Base-by-base conservation (phyloP, 1,139 yeast species). In the Insectozyma bohioensis region DNA sequence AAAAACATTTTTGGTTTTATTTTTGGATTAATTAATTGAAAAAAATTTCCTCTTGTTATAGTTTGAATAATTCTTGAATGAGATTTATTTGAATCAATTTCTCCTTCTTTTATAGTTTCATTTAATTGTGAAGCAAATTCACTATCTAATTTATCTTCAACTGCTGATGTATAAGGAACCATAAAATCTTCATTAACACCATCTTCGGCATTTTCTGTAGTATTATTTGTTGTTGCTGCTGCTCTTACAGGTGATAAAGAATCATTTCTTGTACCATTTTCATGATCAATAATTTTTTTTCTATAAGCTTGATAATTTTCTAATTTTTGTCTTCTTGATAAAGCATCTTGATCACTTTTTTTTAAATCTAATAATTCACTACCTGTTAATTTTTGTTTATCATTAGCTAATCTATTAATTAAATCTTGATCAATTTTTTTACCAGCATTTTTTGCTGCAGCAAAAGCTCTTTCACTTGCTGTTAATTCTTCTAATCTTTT, bases 101-200 rank as follows among this genome's bases (percentile, higher is more conserved):
- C 79, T 21, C 87, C 75, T 52, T 82, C 72, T 35, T 69, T 67
- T 36, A 81, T 75, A 12, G 78, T 72, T 41, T 72, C 75, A 44
- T 79, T 79, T 45, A 84, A 62, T 37, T 66, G 60, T 18, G 71
- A 75, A 0, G 88, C 88, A 45, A 80, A 67, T 46, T 75, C 80
- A 18, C 78, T 71, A 52, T 83, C 90, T 38, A 75, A 64, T 43
- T 75, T 73, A 49, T 80, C 86, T 55, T 83, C 92, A 21, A 72
- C 72, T 21, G 83, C 88, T 5, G 84, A 75, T 2, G 90, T 81
- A 51, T 83, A 83, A 1, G 88, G 88, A 14, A 74, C 68, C 67
- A 68, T 58, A 39, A 68, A 69, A 28, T 59, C 68, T 21, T 58
- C 56, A 20, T 45, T 51, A 8, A 43, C 48, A 8, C 40, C 46